phyloP scores from a whole-genome alignment of 1,284 basidiomycete genomes.

The Afroboletus lepidellus region DNA sequence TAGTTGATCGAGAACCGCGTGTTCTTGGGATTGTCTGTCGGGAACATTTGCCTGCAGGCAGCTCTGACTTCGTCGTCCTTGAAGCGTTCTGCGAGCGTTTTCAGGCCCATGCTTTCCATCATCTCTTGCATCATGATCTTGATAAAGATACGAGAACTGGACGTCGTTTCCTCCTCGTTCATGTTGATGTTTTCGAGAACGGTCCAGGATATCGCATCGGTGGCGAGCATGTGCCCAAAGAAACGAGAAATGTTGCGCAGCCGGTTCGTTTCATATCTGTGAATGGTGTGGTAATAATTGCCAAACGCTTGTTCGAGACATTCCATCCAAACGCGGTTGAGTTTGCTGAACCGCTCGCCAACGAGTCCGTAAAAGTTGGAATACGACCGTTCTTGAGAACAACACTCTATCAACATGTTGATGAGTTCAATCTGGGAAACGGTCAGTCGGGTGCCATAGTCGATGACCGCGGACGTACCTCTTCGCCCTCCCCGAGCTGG shows the following conservation, averaged over 20 bases:
- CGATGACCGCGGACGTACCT: slow-evolving; percentile 53
- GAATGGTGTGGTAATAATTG: slow-evolving; percentile 94
- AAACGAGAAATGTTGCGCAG: slow-evolving; percentile 96
- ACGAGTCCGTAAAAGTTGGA: slow-evolving; percentile 95
- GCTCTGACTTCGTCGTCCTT: slow-evolving; percentile 79
- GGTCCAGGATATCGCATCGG: slow-evolving; percentile 89
- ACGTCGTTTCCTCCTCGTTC: slow-evolving; percentile 98
- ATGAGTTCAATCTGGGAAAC: slow-evolving; percentile 79
- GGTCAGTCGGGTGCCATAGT: not conserved
- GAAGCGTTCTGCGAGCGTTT: slow-evolving; percentile 81
- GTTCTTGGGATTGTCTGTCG: slow-evolving; percentile 93
- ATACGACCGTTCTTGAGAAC: slow-evolving; percentile 97
- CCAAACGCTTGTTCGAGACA: slow-evolving; percentile 85
- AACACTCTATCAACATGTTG: slow-evolving; percentile 99
- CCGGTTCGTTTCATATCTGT: slow-evolving; percentile 98
- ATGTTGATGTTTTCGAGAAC: slow-evolving; percentile 85
- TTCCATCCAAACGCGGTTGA: slow-evolving; percentile 93
- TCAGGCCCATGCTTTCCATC: slow-evolving; percentile 90
- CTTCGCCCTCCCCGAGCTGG: slow-evolving; percentile 87
- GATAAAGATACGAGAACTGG: slow-evolving; percentile 93
- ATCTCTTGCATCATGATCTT: slow-evolving; percentile 97
- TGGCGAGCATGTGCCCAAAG: slow-evolving; percentile 88
- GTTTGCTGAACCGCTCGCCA: slow-evolving; percentile 94
- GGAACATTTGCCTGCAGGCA: slow-evolving; percentile 87
- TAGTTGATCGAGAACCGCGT: slow-evolving; percentile 98